phyloP scores from a whole-genome alignment of 129 eudicot species.

The Erigeron canadensis region DNA sequence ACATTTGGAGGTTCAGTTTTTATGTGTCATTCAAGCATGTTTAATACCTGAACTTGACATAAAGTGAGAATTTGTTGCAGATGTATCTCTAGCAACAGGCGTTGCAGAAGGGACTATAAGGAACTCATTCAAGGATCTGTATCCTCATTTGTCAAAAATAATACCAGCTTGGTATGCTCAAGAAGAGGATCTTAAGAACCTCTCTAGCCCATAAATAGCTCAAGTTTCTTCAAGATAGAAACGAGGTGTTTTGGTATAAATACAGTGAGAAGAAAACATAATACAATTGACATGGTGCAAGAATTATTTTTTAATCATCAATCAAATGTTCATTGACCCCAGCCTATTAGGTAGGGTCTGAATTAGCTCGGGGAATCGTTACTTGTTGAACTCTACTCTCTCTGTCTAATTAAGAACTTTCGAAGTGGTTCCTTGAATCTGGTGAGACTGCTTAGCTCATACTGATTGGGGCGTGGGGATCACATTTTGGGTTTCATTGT shows the following conservation, averaged over 20 bases:
- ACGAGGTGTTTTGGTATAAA: background rate
- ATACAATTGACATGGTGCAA: background rate
- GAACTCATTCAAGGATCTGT: constrained; percentile 60
- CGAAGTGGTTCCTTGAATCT: too few species aligned
- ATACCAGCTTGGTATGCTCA: constrained; percentile 71
- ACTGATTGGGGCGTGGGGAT: too few species aligned
- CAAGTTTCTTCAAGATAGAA: background rate
- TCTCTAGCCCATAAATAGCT: constrained; percentile 28
- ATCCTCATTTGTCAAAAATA: constrained; percentile 59
- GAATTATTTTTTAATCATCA: background rate
- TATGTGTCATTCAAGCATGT: background rate
- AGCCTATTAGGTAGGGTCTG: too few species aligned
- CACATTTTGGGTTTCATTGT: too few species aligned
- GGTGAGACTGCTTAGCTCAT: too few species aligned
- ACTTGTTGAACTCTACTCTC: too few species aligned
- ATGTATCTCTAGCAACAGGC: constrained; percentile 55
- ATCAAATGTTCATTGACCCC: background rate
- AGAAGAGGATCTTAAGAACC: constrained; percentile 62
- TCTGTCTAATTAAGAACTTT: too few species aligned
- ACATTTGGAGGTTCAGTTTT: background rate
- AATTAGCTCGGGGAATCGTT: too few species aligned
- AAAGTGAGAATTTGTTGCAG: constrained; percentile 32
- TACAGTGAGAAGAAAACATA: background rate
- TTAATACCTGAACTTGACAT: background rate
- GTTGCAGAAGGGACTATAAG: constrained; percentile 79